A percentile compares a stretch with the other conserved stretches of the same genome.
Evolutionary conservation across 371 early-diverging fungal species (phyloP).

Genomic region (Rhizopus stolonifer): DNA sequence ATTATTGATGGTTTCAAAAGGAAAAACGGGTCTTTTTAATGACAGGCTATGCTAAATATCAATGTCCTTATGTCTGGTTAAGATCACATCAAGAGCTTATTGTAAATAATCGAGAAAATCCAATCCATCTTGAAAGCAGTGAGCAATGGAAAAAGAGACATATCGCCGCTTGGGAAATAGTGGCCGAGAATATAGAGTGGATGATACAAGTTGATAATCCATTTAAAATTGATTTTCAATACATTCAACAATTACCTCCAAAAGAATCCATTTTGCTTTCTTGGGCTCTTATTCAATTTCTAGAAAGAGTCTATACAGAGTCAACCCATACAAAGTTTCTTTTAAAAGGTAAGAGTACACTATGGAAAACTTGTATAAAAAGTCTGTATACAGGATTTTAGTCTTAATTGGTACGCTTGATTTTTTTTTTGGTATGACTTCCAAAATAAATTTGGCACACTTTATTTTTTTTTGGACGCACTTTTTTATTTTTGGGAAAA

Average conservation of each 20-base stretch:
- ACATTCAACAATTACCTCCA: slow-evolving; percentile 57
- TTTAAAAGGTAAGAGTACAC: not conserved
- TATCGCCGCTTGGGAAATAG: slow-evolving; percentile 74
- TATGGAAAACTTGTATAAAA: too few species aligned
- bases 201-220: slow-evolving; percentile 66
- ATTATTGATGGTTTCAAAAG: too few species aligned
- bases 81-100: slow-evolving; percentile 45
- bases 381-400: too few species aligned
- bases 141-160: slow-evolving; percentile 58
- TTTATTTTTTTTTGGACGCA: too few species aligned
- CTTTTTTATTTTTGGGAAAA: too few species aligned
- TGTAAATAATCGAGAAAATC: slow-evolving; percentile 52
- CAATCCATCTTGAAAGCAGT: slow-evolving; percentile 58
- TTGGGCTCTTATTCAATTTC: slow-evolving; percentile 68
- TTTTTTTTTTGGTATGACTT: too few species aligned
- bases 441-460: too few species aligned
- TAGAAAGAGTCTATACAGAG: slow-evolving; percentile 62
- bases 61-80: slow-evolving; percentile 84
- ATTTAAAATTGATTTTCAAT: slow-evolving; percentile 65
- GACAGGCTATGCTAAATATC: slow-evolving; percentile 77
- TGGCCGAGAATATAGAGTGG: slow-evolving; percentile 66
- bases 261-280: slow-evolving; percentile 65
- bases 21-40: slow-evolving; percentile 55
- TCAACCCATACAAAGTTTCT: slow-evolving; percentile 11
- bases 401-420: too few species aligned